phyloP scores from a whole-genome alignment of 129 eudicot genomes.

The Centrapalus pauciflorus region DNA sequence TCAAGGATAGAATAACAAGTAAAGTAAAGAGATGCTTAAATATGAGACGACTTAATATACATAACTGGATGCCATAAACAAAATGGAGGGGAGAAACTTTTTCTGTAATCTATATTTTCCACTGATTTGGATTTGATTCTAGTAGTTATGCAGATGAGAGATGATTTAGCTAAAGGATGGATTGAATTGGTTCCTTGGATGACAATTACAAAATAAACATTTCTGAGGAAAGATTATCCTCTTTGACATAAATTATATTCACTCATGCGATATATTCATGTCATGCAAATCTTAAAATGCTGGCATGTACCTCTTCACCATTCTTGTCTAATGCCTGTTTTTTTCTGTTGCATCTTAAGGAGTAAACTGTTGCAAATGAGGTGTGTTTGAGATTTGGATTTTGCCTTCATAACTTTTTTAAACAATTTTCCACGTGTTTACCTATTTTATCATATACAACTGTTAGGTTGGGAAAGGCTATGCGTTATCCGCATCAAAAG shows the following conservation, averaged over 20 bases:
- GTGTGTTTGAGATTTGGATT: background rate
- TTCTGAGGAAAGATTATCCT: no score
- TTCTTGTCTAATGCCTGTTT: background rate
- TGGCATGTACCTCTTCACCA: background rate
- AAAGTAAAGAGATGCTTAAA: no score
- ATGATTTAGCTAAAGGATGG: no score
- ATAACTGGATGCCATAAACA: no score
- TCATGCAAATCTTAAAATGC: background rate
- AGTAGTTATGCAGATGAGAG: no score
- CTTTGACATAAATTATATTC: background rate
- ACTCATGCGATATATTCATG: background rate
- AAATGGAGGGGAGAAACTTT: no score
- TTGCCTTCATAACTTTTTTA: background rate
- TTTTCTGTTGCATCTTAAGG: background rate
- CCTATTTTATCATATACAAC: background rate
- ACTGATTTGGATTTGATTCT: no score
- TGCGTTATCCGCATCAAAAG: constrained; percentile 56
- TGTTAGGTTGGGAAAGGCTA: constrained; percentile 60
- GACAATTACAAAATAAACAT: no score
- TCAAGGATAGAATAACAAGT: no score
- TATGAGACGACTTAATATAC: no score
- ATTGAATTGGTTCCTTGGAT: no score
- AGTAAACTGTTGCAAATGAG: background rate
- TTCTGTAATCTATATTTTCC: no score
- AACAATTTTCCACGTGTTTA: constrained; percentile 1